Evolutionary conservation across 768 basidiomycete species (phyloP).

Genomic region (Tubosaeta sp.): DNA sequence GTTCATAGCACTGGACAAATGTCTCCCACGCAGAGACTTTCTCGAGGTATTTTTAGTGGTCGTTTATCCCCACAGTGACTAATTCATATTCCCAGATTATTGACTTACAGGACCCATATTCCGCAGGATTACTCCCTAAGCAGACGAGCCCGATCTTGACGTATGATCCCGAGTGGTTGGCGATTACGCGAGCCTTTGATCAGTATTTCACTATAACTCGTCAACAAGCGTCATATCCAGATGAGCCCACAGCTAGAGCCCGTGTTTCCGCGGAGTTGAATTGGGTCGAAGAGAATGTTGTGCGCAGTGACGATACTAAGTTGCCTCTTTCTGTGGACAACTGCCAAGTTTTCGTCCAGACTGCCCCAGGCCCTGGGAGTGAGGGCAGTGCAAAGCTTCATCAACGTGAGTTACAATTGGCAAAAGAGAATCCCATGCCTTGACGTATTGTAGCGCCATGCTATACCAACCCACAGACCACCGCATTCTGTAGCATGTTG

Average conservation of each 20-base stretch:
- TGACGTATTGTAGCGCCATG: conserved; percentile 49
- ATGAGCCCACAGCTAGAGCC: conserved; percentile 42
- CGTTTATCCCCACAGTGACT: neutral
- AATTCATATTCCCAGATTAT: conserved; percentile 50
- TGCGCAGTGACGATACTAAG: conserved; percentile 7
- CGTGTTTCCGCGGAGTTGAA: conserved; percentile 55
- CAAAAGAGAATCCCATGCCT: neutral
- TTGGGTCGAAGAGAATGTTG: conserved; percentile 66
- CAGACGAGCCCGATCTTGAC: conserved; percentile 39
- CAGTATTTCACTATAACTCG: conserved; percentile 61
- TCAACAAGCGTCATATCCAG: conserved; percentile 56
- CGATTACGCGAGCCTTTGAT: conserved; percentile 84
- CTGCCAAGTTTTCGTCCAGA: conserved; percentile 65
- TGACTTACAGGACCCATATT: conserved; percentile 45
- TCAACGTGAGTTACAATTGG: conserved; percentile 32
- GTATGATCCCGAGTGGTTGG: conserved; percentile 92
- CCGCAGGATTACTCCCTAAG: conserved; percentile 7
- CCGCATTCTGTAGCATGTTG: conserved; percentile 77
- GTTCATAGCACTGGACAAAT: conserved; percentile 92
- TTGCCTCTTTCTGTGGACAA: conserved; percentile 38
- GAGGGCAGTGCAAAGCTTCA: conserved; percentile 38
- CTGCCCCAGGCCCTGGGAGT: conserved; percentile 51
- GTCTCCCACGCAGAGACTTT: conserved; percentile 69
- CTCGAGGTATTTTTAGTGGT: conserved; percentile 55
- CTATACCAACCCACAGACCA: conserved; percentile 89